phyloP scores from a whole-genome alignment of 352 stramenopile genomes.

The Blastocystis sp. region DNA sequence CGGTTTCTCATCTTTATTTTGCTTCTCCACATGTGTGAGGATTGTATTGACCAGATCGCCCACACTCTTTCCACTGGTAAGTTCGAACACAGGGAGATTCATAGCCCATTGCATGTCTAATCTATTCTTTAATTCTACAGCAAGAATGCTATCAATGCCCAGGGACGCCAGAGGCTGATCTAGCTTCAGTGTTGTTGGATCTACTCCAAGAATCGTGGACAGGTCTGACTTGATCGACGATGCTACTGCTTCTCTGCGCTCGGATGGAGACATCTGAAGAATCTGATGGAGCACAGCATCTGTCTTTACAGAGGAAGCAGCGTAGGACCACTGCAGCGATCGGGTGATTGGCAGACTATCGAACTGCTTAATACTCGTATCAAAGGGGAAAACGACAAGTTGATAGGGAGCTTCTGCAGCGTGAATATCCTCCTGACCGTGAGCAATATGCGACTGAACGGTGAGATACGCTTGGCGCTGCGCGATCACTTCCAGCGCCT shows the following conservation, averaged over 20 bases:
- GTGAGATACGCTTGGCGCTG: not conserved
- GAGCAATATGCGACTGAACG: not conserved
- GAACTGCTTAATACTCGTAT: not conserved
- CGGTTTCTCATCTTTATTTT: not conserved
- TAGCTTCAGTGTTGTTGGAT: not conserved
- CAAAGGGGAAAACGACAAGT: slow-evolving; percentile 34
- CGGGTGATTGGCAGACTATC: not conserved
- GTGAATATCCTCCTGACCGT: not conserved
- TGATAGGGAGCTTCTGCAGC: not conserved
- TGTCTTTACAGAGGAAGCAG: slow-evolving; percentile 12
- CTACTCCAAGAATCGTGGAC: slow-evolving; percentile 11
- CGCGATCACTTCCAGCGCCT: not conserved
- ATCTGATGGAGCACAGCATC: slow-evolving; percentile 39
- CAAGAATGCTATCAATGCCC: slow-evolving; percentile 39
- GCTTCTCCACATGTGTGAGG: slow-evolving; percentile 8
- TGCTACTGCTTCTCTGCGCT: not conserved
- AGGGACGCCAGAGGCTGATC: slow-evolving; percentile 32
- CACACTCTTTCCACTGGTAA: slow-evolving; percentile 40
- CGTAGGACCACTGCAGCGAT: slow-evolving; percentile 6
- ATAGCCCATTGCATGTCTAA: slow-evolving; percentile 49
- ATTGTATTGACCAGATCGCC: slow-evolving; percentile 9
- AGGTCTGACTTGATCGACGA: not conserved
- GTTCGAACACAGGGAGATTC: slow-evolving; percentile 56
- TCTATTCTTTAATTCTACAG: slow-evolving; percentile 58
- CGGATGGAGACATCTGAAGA: not conserved